phyloP scores from a whole-genome alignment of 2,329 filamentous ascomycete species.

The Cladosporium sp. region DNA sequence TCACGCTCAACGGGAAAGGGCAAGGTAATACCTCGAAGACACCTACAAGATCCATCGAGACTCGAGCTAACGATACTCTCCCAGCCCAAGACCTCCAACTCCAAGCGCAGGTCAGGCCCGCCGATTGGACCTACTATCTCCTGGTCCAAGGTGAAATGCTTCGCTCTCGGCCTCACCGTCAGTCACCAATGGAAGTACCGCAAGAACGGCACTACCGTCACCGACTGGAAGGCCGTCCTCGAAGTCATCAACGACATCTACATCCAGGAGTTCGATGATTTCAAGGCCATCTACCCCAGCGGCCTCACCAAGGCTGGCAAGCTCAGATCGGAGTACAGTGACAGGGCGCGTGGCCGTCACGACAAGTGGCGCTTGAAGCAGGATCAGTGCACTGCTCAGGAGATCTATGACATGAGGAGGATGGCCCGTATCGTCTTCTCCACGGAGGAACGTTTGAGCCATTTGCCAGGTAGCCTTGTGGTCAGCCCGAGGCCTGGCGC shows the following conservation, averaged over 20 bases:
- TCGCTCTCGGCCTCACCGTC: neutral
- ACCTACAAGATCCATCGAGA: neutral
- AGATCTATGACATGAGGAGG: neutral
- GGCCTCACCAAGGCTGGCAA: neutral
- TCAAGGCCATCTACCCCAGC: neutral
- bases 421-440: neutral
- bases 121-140: neutral
- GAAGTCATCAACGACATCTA: neutral
- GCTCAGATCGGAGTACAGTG: neutral
- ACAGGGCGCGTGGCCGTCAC: neutral
- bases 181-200: neutral
- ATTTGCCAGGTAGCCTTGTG: neutral
- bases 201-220: neutral
- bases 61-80: neutral
- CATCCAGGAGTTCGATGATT: neutral
- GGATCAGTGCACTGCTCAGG: neutral
- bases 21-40: neutral
- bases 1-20: neutral
- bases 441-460: neutral
- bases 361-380: too few species aligned
- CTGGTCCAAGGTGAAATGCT: neutral
- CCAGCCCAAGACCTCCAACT: neutral
- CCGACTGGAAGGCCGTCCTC: neutral
- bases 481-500: neutral
- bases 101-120: neutral